These are phyloP conservation scores for Cystoisospora suis DNA, from an alignment of 169 alveolate genomes.

Conservation along the genomic window DNA sequence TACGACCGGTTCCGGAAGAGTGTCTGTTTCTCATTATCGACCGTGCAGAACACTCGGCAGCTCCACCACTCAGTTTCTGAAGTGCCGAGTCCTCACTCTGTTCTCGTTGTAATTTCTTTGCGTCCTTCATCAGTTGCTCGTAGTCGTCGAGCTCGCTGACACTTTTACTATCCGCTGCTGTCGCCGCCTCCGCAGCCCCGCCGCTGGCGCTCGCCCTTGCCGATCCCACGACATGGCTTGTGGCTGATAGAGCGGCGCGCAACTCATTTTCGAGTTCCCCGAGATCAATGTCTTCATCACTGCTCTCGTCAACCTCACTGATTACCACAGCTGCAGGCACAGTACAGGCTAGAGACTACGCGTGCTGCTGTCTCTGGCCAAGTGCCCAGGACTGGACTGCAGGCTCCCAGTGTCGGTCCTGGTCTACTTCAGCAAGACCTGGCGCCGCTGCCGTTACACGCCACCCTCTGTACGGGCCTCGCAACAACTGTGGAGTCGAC, in stretches of 20 bases:
- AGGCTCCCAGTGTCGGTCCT: too few species aligned
- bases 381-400: too few species aligned
- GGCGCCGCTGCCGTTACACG: too few species aligned
- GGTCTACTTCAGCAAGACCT: too few species aligned
- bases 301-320: not conserved
- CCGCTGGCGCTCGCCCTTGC: not conserved
- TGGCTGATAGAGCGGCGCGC: not conserved
- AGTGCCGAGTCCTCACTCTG: not conserved
- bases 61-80: not conserved
- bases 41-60: not conserved
- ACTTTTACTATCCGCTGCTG: not conserved
- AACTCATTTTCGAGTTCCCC: not conserved
- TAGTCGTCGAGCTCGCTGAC: conserved; percentile 17
- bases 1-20: too few species aligned
- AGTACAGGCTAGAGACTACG: too few species aligned
- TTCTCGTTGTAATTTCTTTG: not conserved
- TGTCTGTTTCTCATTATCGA: too few species aligned
- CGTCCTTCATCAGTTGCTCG: conserved; percentile 20
- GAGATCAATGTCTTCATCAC: not conserved
- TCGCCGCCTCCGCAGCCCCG: not conserved
- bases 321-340: not conserved
- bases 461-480: too few species aligned
- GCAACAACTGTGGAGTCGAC: too few species aligned
- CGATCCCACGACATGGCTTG: not conserved
- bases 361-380: too few species aligned